A percentile compares a stretch with the other conserved stretches of the same genome.
These are phyloP conservation scores for Saturnispora quitensis DNA, from an alignment of 805 yeast species.

Conservation along the genomic window DNA sequence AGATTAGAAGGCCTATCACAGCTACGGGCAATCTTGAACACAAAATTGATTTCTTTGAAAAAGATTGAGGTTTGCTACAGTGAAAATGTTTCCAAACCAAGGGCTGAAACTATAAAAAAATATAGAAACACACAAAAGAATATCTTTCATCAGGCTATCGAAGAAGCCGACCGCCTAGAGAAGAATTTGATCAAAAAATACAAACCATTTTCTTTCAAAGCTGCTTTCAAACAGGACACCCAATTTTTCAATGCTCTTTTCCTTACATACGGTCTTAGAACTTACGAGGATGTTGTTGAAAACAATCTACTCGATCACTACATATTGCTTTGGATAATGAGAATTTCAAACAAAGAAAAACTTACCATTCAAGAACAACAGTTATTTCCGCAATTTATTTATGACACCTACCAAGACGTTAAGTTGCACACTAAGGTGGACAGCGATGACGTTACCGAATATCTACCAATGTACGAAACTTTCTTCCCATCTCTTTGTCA, in stretches of 20 bases:
- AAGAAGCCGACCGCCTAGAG: slow-evolving; percentile 37
- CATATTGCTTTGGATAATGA: slow-evolving; percentile 53
- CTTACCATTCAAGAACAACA: slow-evolving; percentile 27
- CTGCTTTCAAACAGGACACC: slow-evolving; percentile 33
- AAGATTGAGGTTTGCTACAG: slow-evolving; percentile 20
- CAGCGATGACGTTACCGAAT: slow-evolving; percentile 47
- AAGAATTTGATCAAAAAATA: slow-evolving; percentile 34
- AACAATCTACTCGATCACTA: slow-evolving; percentile 47
- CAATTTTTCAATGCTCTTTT: slow-evolving; percentile 36
- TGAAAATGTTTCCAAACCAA: slow-evolving; percentile 15
- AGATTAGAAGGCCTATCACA: slow-evolving; percentile 53
- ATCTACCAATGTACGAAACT: slow-evolving; percentile 40
- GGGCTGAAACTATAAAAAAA: slow-evolving; percentile 30
- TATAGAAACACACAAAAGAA: slow-evolving; percentile 43
- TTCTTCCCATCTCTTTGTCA: slow-evolving; percentile 44
- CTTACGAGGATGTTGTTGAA: slow-evolving; percentile 41
- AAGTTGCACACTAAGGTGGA: slow-evolving; percentile 31
- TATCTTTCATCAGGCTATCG: slow-evolving; percentile 37
- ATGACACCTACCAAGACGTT: slow-evolving; percentile 18
- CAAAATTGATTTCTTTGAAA: slow-evolving; percentile 38
- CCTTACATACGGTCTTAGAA: slow-evolving; percentile 46
- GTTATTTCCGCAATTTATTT: slow-evolving; percentile 45
- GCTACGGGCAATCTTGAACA: slow-evolving; percentile 39
- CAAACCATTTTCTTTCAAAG: slow-evolving; percentile 50
- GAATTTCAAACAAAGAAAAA: slow-evolving; percentile 40